These are phyloP conservation scores for Cucurbitaria berberidis DNA, from an alignment of 2,329 filamentous ascomycete species.

Conservation along the genomic window DNA sequence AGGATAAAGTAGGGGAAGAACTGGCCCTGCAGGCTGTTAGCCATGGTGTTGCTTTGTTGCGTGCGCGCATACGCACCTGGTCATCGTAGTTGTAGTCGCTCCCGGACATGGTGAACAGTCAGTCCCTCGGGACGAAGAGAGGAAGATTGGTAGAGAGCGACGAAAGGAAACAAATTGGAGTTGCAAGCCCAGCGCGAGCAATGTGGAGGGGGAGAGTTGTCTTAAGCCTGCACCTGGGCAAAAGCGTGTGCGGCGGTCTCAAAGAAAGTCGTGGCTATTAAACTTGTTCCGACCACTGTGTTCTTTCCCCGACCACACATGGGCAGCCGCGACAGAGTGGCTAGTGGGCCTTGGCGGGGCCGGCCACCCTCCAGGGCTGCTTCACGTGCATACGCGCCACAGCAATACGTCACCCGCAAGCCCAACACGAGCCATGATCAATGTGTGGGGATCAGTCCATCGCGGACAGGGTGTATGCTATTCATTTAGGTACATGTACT, in stretches of 20 bases:
- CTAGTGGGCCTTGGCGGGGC: constrained; percentile 8
- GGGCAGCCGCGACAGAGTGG: constrained; percentile 29
- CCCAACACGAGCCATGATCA: background rate
- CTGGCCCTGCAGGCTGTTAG: constrained; percentile 68
- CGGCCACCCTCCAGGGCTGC: constrained; percentile 16
- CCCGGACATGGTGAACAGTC: constrained; percentile 42
- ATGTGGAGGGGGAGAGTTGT: constrained; percentile 12
- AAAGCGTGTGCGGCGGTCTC: constrained; percentile 26
- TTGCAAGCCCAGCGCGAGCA: constrained; percentile 24
- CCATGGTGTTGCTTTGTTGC: background rate
- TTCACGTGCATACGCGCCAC: constrained; percentile 16
- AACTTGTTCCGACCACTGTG: constrained; percentile 38
- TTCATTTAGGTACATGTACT: constrained; percentile 28
- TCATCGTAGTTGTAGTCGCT: constrained; percentile 99
- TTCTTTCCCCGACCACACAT: constrained; percentile 33
- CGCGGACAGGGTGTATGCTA: constrained; percentile 15
- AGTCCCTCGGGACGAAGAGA: constrained; percentile 25
- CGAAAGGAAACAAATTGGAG: constrained; percentile 18
- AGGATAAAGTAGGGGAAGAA: constrained; percentile 99
- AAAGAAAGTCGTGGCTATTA: constrained; percentile 38
- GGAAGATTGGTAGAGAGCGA: constrained; percentile 23
- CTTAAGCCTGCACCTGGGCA: constrained; percentile 28
- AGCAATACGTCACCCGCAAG: constrained; percentile 16
- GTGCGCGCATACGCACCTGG: constrained; percentile 61
- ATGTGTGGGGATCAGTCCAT: constrained; percentile 1